Evolutionary conservation across 768 basidiomycete genomes (phyloP), one percentile per base, ranked within the genome.

Genomic region (Crepidotus variabilis): DNA sequence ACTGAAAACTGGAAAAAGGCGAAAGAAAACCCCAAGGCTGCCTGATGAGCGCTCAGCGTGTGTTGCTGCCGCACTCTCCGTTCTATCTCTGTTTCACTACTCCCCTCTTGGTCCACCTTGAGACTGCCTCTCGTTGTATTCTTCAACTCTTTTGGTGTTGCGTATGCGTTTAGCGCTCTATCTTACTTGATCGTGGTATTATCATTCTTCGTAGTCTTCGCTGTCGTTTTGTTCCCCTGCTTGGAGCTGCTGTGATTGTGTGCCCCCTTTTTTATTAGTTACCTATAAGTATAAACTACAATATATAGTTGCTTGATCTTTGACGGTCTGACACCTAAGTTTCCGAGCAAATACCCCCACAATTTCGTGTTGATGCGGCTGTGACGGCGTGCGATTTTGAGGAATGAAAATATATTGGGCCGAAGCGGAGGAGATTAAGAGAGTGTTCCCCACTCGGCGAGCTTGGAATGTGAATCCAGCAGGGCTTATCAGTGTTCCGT

Each of bases 1-100:
- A 86, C 89, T 1, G 60, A 82, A 47, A 90, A 90, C 74, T 92
- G 89, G 89, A 89, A 88, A 71, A 82, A 76, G 61, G 78, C 86
- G 50, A 84, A 83, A 65, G 85, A 87, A 68, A 87, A 88, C 63
- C 81, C 83, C 0, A 82, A 71, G 63, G 64, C 69, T 32, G 64
- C 69, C 23, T 74, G 63, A 69, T 18, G 21, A 18, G 45, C 21
- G 21, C 48, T 50, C 35, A 36, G 52, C 56, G 14, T 18, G 48
- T 39, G 36, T 43, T 56, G 39, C 46, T 51, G 33, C 50, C 28
- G 32, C 35, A 49, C 57, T 43, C 43, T 28, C 20, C n/a, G n/a
- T 24, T 49, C 43, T 11, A 32, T 52, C 51, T 48, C 46, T 54
- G 48, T 48, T 51, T 52, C 21, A 22, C 36, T 36, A 22, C 51